Evolutionary conservation across 2,329 filamentous ascomycete genomes (phyloP).

Genomic region (Xylaria sp.): DNA sequence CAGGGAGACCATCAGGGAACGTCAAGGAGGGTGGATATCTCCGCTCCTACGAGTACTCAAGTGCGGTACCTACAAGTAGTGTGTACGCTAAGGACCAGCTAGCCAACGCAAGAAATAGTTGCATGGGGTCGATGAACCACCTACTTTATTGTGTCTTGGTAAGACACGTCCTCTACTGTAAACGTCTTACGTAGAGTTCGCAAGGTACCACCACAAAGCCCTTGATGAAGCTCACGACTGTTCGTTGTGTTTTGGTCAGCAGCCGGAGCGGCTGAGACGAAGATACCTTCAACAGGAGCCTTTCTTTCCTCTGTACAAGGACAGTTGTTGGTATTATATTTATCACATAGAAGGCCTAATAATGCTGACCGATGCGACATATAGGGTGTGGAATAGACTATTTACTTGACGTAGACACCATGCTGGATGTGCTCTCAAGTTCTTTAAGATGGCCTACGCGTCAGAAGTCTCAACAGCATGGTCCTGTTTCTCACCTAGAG

Average conservation of each 20-base stretch:
- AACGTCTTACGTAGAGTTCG: slow-evolving; percentile 1
- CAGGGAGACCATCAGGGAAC: background rate
- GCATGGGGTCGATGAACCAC: background rate
- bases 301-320: background rate
- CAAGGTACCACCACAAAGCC: background rate
- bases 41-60: background rate
- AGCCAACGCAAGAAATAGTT: background rate
- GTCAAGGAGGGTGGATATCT: slow-evolving; percentile 1
- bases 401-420: background rate
- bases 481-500: background rate
- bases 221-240: background rate
- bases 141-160: background rate
- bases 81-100: background rate
- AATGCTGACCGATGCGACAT: slow-evolving; percentile 3
- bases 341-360: background rate
- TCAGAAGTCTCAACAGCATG: slow-evolving; percentile 1
- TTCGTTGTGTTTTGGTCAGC: background rate
- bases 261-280: too few species aligned
- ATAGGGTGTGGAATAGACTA: background rate
- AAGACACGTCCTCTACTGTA: background rate
- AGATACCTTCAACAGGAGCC: background rate
- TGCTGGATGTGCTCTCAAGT: background rate
- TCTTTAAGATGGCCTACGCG: background rate
- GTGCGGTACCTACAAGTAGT: background rate
- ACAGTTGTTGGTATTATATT: background rate